Evolutionary conservation across 768 basidiomycete genomes (phyloP).

Genomic region (Phylloporus arenicola): DNA sequence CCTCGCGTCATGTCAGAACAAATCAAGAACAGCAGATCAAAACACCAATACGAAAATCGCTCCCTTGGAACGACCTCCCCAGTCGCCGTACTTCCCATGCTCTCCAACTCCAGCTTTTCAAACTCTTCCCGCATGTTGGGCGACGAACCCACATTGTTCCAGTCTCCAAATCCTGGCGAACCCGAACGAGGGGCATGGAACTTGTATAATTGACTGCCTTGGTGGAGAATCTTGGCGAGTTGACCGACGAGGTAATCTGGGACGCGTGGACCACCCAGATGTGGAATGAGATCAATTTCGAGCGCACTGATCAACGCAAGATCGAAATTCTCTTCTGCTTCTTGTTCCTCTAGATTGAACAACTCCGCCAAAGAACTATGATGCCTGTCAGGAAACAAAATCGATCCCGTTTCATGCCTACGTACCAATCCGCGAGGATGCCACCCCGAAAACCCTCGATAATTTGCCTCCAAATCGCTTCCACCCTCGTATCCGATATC

Average conservation of each 20-base stretch:
- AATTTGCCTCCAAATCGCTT: conserved; percentile 81
- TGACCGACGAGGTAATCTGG: conserved; percentile 66
- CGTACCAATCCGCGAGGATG: conserved; percentile 81
- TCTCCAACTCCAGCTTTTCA: conserved; percentile 36
- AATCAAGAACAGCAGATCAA: conserved; percentile 78
- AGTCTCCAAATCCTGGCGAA: conserved; percentile 10
- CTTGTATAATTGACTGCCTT: conserved; percentile 64
- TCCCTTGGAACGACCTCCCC: conserved; percentile 63
- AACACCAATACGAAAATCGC: conserved; percentile 89
- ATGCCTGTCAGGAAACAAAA: neutral
- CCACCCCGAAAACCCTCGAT: conserved; percentile 79
- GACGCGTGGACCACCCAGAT: conserved; percentile 61
- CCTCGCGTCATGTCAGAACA: conserved; percentile 66
- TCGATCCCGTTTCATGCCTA: neutral
- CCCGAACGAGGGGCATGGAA: conserved; percentile 4
- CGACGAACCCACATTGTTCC: conserved; percentile 5
- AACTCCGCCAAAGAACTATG: conserved; percentile 51
- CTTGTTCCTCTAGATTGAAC: conserved; percentile 61
- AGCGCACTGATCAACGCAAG: conserved; percentile 71
- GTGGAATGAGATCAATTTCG: conserved; percentile 75
- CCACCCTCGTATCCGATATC: conserved; percentile 58
- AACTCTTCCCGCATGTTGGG: conserved; percentile 24
- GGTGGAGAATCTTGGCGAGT: conserved; percentile 65
- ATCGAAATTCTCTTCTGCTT: conserved; percentile 82
- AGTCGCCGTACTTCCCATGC: conserved; percentile 55